A percentile compares a stretch with the other conserved stretches of the same genome.
phyloP scores from a whole-genome alignment of 2,329 filamentous ascomycete species.

The Aaosphaeria arxii region DNA sequence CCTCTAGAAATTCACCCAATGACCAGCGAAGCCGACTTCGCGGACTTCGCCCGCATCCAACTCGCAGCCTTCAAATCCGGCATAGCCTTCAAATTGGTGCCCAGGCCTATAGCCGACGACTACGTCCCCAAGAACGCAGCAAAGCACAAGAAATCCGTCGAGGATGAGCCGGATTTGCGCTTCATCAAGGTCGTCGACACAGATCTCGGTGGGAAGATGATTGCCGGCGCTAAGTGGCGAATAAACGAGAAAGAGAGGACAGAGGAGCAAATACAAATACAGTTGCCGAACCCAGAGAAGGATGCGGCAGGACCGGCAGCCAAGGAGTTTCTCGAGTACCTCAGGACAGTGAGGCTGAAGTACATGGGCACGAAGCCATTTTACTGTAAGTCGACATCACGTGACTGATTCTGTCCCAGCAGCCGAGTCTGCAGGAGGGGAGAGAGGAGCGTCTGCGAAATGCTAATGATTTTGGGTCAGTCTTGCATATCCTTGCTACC shows the following conservation, averaged over 20 bases:
- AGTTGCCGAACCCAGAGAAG: conserved; percentile 19
- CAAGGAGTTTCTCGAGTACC: conserved; percentile 25
- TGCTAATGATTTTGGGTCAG: conserved; percentile 6
- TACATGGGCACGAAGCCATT: conserved; percentile 36
- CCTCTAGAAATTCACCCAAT: conserved; percentile 31
- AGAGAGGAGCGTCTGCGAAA: neutral
- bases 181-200: conserved; percentile 35
- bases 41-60: conserved; percentile 25
- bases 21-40: conserved; percentile 20
- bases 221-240: conserved; percentile 35
- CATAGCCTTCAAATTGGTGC: conserved; percentile 21
- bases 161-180: conserved; percentile 21
- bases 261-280: conserved; percentile 30
- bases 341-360: conserved; percentile 21
- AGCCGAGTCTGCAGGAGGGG: neutral
- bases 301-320: conserved; percentile 17
- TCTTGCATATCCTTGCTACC: conserved; percentile 30
- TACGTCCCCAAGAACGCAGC: conserved; percentile 14
- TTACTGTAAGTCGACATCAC: conserved; percentile 18
- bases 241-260: conserved; percentile 29
- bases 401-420: neutral
- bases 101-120: conserved; percentile 14
- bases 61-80: conserved; percentile 24
- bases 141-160: conserved; percentile 23
- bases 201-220: conserved; percentile 27